Evolutionary conservation across 2,329 filamentous ascomycete species (phyloP).

Genomic region (Alternaria longipes): DNA sequence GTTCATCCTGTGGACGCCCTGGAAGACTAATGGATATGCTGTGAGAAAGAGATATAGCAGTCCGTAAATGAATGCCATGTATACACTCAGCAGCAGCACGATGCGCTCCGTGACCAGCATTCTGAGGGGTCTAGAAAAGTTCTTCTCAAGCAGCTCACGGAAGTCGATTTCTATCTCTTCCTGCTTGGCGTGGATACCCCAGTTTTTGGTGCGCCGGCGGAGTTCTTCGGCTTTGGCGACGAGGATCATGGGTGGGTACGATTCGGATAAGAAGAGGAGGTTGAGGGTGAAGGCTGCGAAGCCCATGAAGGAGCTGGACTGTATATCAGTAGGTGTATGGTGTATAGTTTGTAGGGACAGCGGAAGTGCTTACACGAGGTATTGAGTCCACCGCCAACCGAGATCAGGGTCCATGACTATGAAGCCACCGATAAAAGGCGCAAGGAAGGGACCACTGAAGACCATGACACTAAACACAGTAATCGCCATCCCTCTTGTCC

Average conservation of each 20-base stretch:
- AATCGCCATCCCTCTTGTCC: constrained; percentile 53
- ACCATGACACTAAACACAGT: constrained; percentile 63
- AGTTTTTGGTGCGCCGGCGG: constrained; percentile 65
- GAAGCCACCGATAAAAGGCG: constrained; percentile 65
- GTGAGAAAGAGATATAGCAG: constrained; percentile 87
- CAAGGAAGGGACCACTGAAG: constrained; percentile 62
- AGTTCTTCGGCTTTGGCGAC: constrained; percentile 65
- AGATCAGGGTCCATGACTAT: constrained; percentile 60
- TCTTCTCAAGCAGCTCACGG: constrained; percentile 61
- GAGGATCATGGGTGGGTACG: constrained; percentile 67
- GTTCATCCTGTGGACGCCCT: constrained; percentile 73
- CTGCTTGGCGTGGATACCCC: constrained; percentile 68
- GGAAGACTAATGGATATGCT: constrained; percentile 83
- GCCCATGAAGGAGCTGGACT: constrained; percentile 59
- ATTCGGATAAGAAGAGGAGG: constrained; percentile 65
- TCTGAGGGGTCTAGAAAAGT: constrained; percentile 60
- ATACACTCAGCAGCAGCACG: constrained; percentile 51
- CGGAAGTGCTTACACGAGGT: constrained; percentile 53
- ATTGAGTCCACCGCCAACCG: constrained; percentile 66
- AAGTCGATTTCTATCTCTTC: constrained; percentile 64
- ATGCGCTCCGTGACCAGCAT: constrained; percentile 61
- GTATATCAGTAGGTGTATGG: background rate
- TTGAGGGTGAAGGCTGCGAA: constrained; percentile 60
- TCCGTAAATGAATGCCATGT: constrained; percentile 61
- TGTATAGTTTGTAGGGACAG: background rate